A percentile compares a stretch with the other conserved stretches of the same genome.
phyloP scores from a whole-genome alignment of 805 yeast genomes.

The Brettanomyces custersianus region DNA sequence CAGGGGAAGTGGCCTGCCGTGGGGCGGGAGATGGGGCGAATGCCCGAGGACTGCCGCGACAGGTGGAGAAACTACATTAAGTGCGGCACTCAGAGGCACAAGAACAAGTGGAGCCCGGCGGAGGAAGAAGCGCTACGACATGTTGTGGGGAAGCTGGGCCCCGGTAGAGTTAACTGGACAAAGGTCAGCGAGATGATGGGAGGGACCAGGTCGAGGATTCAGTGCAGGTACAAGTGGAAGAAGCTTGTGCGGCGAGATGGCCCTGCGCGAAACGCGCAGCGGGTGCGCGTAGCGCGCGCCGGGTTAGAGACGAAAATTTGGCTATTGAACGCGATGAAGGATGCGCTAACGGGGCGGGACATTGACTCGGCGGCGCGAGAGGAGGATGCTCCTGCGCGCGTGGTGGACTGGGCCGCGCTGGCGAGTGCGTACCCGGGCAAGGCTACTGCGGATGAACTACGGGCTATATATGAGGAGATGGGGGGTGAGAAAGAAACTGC shows the following conservation, averaged over 20 bases:
- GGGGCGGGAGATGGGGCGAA: conserved; percentile 72
- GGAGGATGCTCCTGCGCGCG: too few species aligned
- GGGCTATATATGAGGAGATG: too few species aligned
- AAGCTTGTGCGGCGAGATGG: conserved; percentile 60
- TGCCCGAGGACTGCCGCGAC: conserved; percentile 98
- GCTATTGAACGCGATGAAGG: conserved; percentile 38
- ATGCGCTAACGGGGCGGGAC: too few species aligned
- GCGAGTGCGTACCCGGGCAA: conserved; percentile 36
- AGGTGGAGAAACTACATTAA: conserved; percentile 86
- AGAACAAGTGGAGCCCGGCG: conserved; percentile 75
- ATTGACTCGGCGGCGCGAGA: too few species aligned
- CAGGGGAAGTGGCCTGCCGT: conserved; percentile 86
- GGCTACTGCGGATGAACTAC: too few species aligned
- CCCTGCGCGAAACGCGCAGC: too few species aligned
- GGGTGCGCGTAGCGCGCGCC: too few species aligned
- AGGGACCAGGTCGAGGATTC: conserved; percentile 83
- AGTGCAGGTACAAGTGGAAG: conserved; percentile 93
- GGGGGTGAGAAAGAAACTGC: too few species aligned
- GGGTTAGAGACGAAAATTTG: conserved; percentile 39
- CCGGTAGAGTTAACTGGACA: conserved; percentile 77
- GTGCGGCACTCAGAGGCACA: conserved; percentile 71
- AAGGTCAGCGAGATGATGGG: conserved; percentile 83
- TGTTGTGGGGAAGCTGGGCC: conserved; percentile 44
- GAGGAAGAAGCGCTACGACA: conserved; percentile 59
- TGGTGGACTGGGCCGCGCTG: conserved; percentile 43